Evolutionary conservation across 2,329 filamentous ascomycete species (phyloP).

Genomic region (Juglanconis sp.): DNA sequence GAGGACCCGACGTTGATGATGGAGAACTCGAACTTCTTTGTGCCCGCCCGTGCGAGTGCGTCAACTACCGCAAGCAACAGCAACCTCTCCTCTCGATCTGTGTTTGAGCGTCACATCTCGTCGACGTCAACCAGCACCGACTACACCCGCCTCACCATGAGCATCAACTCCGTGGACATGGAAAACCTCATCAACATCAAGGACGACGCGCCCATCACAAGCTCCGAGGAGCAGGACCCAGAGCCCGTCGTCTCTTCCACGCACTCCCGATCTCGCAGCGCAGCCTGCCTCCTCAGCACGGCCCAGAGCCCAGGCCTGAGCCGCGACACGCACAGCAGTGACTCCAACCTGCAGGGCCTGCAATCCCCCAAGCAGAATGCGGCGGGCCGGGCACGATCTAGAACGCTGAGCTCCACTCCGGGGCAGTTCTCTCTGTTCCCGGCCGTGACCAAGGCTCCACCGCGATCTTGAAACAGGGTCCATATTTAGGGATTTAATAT

Average conservation of each 20-base stretch:
- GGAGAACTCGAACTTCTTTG: constrained; percentile 30
- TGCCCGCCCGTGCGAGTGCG: constrained; percentile 48
- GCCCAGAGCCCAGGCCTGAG: constrained; percentile 14
- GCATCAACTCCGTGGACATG: constrained; percentile 44
- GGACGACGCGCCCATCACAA: constrained; percentile 17
- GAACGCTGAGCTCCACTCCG: constrained; percentile 45
- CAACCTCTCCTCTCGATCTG: constrained; percentile 43
- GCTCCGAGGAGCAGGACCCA: constrained; percentile 23
- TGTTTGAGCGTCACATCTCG: constrained; percentile 52
- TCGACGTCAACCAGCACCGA: constrained; percentile 52
- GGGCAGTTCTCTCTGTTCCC: constrained; percentile 48
- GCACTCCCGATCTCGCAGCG: constrained; percentile 15
- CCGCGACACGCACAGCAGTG: constrained; percentile 26
- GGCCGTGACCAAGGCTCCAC: constrained; percentile 5
- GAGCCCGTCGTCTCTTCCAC: constrained; percentile 25
- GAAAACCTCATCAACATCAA: constrained; percentile 24
- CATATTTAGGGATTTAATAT: not conserved
- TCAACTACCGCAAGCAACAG: constrained; percentile 52
- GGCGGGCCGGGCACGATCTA: constrained; percentile 40
- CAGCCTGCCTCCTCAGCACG: constrained; percentile 8
- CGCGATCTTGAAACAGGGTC: constrained; percentile 11
- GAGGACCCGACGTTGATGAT: constrained; percentile 34
- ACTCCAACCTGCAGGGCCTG: constrained; percentile 25
- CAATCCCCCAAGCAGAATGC: constrained; percentile 23
- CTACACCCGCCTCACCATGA: constrained; percentile 51